Percentiles rank a stretch among this genome's conserved stretches.
These are phyloP conservation scores for Exophiala oligosperma DNA, from an alignment of 2,329 filamentous ascomycete genomes.

Conservation along the genomic window DNA sequence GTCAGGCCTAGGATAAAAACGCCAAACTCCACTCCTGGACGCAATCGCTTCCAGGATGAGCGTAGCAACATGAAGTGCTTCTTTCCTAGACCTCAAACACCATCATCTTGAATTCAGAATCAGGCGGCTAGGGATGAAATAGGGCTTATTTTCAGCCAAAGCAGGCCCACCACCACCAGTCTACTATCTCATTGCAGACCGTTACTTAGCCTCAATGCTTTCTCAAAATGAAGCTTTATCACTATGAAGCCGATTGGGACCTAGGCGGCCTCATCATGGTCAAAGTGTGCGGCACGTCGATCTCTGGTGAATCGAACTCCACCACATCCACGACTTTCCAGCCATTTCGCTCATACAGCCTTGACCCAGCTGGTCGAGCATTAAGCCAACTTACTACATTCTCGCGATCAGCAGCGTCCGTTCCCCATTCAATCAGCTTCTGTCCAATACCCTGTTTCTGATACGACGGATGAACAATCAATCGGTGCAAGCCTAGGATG, in stretches of 20 bases:
- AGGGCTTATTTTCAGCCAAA: no score
- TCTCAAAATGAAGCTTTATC: not conserved
- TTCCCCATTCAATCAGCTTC: constrained; percentile 23
- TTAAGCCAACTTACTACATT: constrained; percentile 25
- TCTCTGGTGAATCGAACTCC: constrained; percentile 9
- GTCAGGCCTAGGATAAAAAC: no score
- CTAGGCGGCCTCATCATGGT: constrained; percentile 22
- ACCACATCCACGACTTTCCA: constrained; percentile 14
- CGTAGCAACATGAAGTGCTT: no score
- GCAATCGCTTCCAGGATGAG: no score
- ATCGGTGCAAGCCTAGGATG: constrained; percentile 19
- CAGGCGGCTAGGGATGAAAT: no score
- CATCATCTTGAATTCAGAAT: no score
- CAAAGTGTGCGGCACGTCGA: constrained; percentile 12
- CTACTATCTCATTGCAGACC: not conserved
- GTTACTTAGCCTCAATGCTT: not conserved
- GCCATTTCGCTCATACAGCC: constrained; percentile 21
- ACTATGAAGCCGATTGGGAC: not conserved
- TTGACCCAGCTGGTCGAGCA: constrained; percentile 21
- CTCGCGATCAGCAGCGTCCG: constrained; percentile 21
- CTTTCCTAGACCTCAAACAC: no score
- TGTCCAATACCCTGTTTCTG: constrained; percentile 23
- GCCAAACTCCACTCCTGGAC: no score
- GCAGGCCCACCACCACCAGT: no score
- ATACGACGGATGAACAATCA: constrained; percentile 23